A percentile compares a stretch with the other conserved stretches of the same genome.
These are phyloP conservation scores for Gnomoniopsis smithogilvyi DNA, from an alignment of 2,329 filamentous ascomycete species.

Conservation along the genomic window DNA sequence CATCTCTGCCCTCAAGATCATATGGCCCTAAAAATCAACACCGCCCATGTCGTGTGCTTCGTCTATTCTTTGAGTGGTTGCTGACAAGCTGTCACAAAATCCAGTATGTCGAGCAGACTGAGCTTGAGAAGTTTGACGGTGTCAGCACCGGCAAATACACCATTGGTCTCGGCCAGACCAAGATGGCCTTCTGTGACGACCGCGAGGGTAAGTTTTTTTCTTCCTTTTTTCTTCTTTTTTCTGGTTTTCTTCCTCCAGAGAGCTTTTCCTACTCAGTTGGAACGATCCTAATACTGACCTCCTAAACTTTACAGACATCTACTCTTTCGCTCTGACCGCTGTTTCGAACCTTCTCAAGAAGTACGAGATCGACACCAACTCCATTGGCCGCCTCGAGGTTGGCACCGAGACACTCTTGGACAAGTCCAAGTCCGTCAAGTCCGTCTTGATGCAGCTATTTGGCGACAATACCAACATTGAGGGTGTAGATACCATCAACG, in stretches of 20 bases:
- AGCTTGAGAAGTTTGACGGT: slow-evolving; percentile 85
- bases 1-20: not conserved
- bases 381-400: slow-evolving; percentile 78
- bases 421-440: slow-evolving; percentile 91
- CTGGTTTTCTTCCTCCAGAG: too few species aligned
- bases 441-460: slow-evolving; percentile 83
- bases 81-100: slow-evolving; percentile 6
- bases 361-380: slow-evolving; percentile 76
- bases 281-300: slow-evolving; percentile 1
- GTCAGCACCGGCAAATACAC: slow-evolving; percentile 82
- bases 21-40: not conserved
- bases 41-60: not conserved
- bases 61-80: not conserved
- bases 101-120: slow-evolving; percentile 79
- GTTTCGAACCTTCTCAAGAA: slow-evolving; percentile 76
- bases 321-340: slow-evolving; percentile 78
- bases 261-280: too few species aligned
- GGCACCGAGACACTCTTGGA: slow-evolving; percentile 83
- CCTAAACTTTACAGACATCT: slow-evolving; percentile 62
- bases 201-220: slow-evolving; percentile 65
- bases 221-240: not conserved
- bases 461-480: slow-evolving; percentile 81
- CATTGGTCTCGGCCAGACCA: slow-evolving; percentile 85
- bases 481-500: slow-evolving; percentile 79
- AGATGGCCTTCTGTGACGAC: slow-evolving; percentile 91